These are phyloP conservation scores for Phascolomyces articulosus DNA, from an alignment of 371 early-diverging fungal species.

Conservation along the genomic window DNA sequence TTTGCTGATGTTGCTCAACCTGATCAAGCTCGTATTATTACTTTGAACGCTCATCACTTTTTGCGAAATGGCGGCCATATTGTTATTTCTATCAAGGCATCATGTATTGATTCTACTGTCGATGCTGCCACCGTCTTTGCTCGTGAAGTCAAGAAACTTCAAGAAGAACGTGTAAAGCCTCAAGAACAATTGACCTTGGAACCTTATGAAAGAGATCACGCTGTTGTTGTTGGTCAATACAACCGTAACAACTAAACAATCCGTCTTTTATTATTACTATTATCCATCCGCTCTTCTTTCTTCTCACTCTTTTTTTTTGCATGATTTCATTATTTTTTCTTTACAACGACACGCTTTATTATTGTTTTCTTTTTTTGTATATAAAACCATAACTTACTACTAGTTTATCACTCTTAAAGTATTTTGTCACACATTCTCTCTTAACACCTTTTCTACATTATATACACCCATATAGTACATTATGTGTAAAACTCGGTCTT, in stretches of 20 bases:
- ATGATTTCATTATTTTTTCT: constrained; percentile 4
- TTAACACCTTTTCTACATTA: background rate
- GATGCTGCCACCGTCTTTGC: constrained; percentile 98
- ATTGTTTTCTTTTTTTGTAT: background rate
- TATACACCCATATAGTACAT: too few relatives aligned
- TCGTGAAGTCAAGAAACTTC: constrained; percentile 99
- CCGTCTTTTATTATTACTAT: background rate
- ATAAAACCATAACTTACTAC: constrained; percentile 1
- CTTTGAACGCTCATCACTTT: constrained; percentile 99
- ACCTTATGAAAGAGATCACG: constrained; percentile 99
- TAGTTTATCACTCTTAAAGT: background rate
- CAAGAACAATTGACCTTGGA: constrained; percentile 99
- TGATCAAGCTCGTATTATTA: constrained; percentile 99
- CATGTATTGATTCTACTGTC: constrained; percentile 99
- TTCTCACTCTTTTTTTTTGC: constrained; percentile 4
- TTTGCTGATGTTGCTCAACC: constrained; percentile 99
- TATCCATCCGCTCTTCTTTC: background rate
- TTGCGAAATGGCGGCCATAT: constrained; percentile 98
- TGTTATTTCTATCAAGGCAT: constrained; percentile 99
- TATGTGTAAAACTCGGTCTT: too few relatives aligned
- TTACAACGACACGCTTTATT: background rate
- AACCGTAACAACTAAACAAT: constrained; percentile 60
- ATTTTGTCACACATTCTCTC: background rate
- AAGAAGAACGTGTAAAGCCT: constrained; percentile 98
- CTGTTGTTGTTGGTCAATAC: constrained; percentile 97